A percentile compares a stretch with the other conserved stretches of the same genome.
These are phyloP conservation scores for Colletotrichum sp. DNA, from an alignment of 2,329 filamentous ascomycete species.

Conservation along the genomic window DNA sequence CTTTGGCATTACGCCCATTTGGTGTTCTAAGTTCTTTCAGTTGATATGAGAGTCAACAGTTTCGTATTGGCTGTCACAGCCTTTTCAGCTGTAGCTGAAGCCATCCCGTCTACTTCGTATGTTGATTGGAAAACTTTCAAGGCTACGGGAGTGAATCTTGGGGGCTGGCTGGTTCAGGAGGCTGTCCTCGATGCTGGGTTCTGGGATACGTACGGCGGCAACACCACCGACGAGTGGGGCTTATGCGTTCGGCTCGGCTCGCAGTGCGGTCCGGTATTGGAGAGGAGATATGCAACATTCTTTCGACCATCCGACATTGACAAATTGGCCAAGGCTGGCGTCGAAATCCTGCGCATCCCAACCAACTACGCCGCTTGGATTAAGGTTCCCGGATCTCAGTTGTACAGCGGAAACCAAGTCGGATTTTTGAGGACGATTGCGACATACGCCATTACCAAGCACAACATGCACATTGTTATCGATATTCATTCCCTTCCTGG, in stretches of 20 bases:
- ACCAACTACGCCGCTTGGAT: constrained; percentile 1
- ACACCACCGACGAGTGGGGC: not conserved
- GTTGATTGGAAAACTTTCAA: not conserved
- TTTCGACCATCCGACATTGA: not conserved
- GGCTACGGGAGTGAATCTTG: not conserved
- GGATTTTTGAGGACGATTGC: not conserved
- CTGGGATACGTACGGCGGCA: not conserved
- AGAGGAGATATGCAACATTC: not conserved
- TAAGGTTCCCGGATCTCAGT: not conserved
- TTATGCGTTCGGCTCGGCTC: not conserved
- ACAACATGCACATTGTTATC: not conserved
- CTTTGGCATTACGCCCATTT: not conserved
- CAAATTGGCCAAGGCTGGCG: not conserved
- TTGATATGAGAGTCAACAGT: not conserved
- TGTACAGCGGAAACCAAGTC: not conserved
- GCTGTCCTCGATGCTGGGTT: not conserved
- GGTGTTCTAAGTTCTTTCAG: not conserved
- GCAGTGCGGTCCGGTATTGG: not conserved
- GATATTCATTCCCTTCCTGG: not conserved
- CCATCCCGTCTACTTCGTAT: not conserved
- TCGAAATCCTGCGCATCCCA: not conserved
- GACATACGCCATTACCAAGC: not conserved
- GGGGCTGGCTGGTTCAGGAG: not conserved
- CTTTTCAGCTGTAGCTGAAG: not conserved
- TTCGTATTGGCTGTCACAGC: not conserved